Evolutionary conservation across 192 early-diverging fungal genomes (phyloP).

Genomic region (Podila minutissima): DNA sequence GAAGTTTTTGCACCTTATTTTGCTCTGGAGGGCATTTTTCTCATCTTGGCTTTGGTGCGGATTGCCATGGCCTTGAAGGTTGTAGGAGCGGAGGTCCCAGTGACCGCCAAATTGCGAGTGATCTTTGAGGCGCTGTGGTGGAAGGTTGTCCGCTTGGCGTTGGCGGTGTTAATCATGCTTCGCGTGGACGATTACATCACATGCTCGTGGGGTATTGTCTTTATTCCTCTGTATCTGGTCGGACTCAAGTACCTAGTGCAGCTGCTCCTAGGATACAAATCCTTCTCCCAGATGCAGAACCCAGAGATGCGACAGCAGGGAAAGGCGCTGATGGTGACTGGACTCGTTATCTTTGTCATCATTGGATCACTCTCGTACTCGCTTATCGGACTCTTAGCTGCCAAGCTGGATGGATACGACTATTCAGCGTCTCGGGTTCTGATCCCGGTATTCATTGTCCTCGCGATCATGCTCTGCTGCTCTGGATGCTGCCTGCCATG

Average conservation of each 20-base stretch:
- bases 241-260: conserved; percentile 59
- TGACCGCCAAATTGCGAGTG: conserved; percentile 1
- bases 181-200: conserved; percentile 59
- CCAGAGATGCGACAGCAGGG: conserved; percentile 39
- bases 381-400: conserved; percentile 34
- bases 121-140: conserved; percentile 65
- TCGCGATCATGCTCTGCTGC: conserved; percentile 62
- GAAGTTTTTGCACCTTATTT: conserved; percentile 85
- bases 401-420: conserved; percentile 30
- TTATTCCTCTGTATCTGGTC: conserved; percentile 71
- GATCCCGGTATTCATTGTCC: conserved; percentile 71
- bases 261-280: conserved; percentile 40
- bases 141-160: conserved; percentile 68
- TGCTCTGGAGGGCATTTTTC: conserved; percentile 73
- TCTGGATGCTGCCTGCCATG: conserved; percentile 64
- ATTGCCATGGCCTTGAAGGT: conserved; percentile 31
- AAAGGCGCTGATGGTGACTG: conserved; percentile 52
- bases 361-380: conserved; percentile 45
- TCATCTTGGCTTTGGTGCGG: conserved; percentile 58
- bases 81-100: not conserved
- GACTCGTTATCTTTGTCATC: conserved; percentile 48
- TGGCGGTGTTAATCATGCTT: conserved; percentile 71
- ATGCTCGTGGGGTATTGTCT: conserved; percentile 69
- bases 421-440: conserved; percentile 62
- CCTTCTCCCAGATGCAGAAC: conserved; percentile 28